Base-by-base conservation (phyloP, 495 filamentous ascomycete species). In the Aspergillus nanangensis region DNA sequence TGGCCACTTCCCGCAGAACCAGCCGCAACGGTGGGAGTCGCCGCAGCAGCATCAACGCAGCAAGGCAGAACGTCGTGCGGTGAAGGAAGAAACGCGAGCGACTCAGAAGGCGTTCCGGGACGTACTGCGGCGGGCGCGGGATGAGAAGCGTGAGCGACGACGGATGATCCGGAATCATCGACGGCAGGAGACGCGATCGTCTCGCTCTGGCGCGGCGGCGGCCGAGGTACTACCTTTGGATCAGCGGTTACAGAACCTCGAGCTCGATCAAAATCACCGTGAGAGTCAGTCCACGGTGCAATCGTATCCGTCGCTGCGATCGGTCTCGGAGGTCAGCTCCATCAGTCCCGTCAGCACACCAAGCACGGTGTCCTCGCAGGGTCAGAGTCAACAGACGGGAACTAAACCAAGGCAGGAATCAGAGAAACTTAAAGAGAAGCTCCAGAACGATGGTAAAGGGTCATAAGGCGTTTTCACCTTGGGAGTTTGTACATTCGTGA, bases 11-110 rank as follows among this genome's bases (percentile, higher is more conserved):
- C n/a, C n/a, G n/a, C n/a, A n/a, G n/a, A n/a, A n/a, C n/a, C n/a
- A n/a, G n/a, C n/a, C n/a, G n/a, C n/a, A n/a, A n/a, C 59, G 67
- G 18, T 71, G 68, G 68, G 67, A 72, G 31, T 66, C 63, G 0
- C 67, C 70, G 1, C 61, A 66, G 14, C 60, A 68, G 31, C 61
- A 65, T 9, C 54, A 64, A 31, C 62, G 60, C 7, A 61, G 63
- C 14, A 50, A 52, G 19, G 48, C 51, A 0, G 65, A 69, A n/a
- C 53, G 53, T 14, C 58, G 53, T 5, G 60, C 60, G 2, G 55
- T 68, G 35, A 74, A 66, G 38, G 67, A 70, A 25, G 70, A 74
- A 47, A 58, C 66, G 41, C 60, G 60, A 1, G 57, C 61, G 13
- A 67, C 68, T 5, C 56, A 53, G 23, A 65, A 72, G 36, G 67